Conservation (phyloP, 1,284 basidiomycete genomes). For the Cryptococcus amylolentus region DNA sequence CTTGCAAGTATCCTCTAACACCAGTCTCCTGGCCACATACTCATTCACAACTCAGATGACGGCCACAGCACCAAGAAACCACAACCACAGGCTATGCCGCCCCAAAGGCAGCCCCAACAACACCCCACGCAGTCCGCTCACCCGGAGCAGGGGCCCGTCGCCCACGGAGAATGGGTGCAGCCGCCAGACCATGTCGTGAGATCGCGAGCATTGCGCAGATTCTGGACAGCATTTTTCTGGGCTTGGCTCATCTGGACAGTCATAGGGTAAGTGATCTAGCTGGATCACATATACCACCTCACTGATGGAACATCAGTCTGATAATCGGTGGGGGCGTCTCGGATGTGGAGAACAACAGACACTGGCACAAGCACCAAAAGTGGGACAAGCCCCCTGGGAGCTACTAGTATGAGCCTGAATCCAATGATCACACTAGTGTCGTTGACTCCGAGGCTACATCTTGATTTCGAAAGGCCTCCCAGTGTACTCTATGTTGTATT, state of each 20-base stretch:
- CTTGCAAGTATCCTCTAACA: slow-evolving; percentile 10
- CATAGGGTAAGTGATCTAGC: slow-evolving; percentile 33
- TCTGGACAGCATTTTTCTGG: slow-evolving; percentile 44
- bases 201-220: slow-evolving; percentile 37
- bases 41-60: neutral
- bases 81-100: neutral
- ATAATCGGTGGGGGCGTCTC: slow-evolving; percentile 34
- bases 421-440: too few relatives aligned
- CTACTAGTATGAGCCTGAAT: too few relatives aligned
- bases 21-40: neutral
- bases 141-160: neutral
- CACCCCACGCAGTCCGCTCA: neutral
- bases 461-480: too few relatives aligned
- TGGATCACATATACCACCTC: neutral
- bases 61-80: neutral
- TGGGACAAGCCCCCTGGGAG: slow-evolving; percentile 23
- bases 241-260: slow-evolving; percentile 44
- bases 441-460: too few relatives aligned
- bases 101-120: neutral
- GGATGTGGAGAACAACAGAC: slow-evolving; percentile 24
- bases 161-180: slow-evolving; percentile 24
- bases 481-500: too few relatives aligned
- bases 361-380: slow-evolving; percentile 27
- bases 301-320: slow-evolving; percentile 14
- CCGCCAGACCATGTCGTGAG: slow-evolving; percentile 26